Percentiles rank a stretch among this genome's conserved stretches.
phyloP scores from a whole-genome alignment of 176 grass and related monocot genomes.

The Themeda triandra region DNA sequence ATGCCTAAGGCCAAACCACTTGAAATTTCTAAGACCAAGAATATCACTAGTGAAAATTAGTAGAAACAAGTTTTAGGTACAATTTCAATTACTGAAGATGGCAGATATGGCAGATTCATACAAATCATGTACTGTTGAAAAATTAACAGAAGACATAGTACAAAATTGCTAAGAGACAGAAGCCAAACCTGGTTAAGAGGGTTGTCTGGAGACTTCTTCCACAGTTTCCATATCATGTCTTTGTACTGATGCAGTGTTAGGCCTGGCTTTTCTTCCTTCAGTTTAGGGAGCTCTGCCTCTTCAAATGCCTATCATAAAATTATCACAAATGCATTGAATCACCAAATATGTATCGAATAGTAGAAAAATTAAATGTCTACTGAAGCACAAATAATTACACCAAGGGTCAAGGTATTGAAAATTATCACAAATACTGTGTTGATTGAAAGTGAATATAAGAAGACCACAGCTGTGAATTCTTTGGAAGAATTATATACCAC shows the following conservation, averaged over 20 bases:
- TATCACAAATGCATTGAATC: background rate
- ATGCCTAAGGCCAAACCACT: background rate
- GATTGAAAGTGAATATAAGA: background rate
- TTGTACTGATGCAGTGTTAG: conserved; percentile 91
- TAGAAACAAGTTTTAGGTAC: background rate
- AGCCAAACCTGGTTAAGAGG: conserved; percentile 85
- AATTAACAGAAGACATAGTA: background rate
- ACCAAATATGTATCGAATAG: background rate
- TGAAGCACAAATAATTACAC: background rate
- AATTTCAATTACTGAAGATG: background rate
- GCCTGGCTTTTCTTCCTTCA: conserved; percentile 98
- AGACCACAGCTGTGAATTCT: background rate
- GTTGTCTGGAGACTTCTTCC: conserved; percentile 99
- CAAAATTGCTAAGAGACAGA: background rate
- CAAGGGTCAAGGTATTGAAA: background rate
- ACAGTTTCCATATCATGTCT: conserved; percentile 99
- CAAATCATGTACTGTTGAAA: background rate
- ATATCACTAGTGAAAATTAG: background rate
- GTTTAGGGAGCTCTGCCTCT: conserved; percentile 88
- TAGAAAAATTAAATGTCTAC: background rate
- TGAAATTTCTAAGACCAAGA: background rate
- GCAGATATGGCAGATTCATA: background rate
- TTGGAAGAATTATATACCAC: background rate
- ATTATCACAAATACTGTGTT: background rate
- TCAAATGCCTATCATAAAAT: conserved; percentile 70